Evolutionary conservation across 2,329 filamentous ascomycete genomes (phyloP), one percentile per base, ranked within the genome.

Genomic region (Ceratocystis colombiana): DNA sequence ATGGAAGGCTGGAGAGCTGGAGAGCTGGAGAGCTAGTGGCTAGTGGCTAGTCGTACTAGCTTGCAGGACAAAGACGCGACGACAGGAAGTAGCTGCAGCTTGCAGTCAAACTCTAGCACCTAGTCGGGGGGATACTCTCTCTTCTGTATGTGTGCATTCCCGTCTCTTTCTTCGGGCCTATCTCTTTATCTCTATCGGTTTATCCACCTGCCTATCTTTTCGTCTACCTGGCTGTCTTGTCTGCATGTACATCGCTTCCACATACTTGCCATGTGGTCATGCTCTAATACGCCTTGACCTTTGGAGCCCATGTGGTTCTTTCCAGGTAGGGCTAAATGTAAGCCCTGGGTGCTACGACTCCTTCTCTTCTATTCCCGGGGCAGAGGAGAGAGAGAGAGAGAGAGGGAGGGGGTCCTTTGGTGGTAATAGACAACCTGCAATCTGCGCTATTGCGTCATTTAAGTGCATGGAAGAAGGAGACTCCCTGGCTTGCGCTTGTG

Each of bases 301-400:
- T 15, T n/a, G 10, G 55, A 33, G 28, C 30, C 55, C 55, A 59
- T 59, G 25, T 17, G n/a, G 30, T 30, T 59, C 28, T 59, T 22
- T 59, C 28, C 15, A 59, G 55, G 55, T 30, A 59, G 25, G 55
- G 55, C 55, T 59, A 59, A 30, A 59, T 59, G 28, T 37, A 59
- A 17, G 55, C 12, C 48, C 48, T 53, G n/a, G 17, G 55, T 37
- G 3, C 20, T 59, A n/a, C 33, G 15, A 37, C 55, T 37, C 55
- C 55, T 37, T 59, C 55, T 59, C 22, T 53, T 25, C 22, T 4
- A 53, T 25, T n/a, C 37, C 10, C 37, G 37, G 37, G 37, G 37
- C 37, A 41, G 37, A 41, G 37, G 37, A 41, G 37, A 41, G 37
- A 41, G 37, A 41, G 37, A 41, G 37, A 20, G 20, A 30, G 12